These are phyloP conservation scores for Oryza punctata DNA, from an alignment of 176 grass and related monocot species.

Conservation along the genomic window DNA sequence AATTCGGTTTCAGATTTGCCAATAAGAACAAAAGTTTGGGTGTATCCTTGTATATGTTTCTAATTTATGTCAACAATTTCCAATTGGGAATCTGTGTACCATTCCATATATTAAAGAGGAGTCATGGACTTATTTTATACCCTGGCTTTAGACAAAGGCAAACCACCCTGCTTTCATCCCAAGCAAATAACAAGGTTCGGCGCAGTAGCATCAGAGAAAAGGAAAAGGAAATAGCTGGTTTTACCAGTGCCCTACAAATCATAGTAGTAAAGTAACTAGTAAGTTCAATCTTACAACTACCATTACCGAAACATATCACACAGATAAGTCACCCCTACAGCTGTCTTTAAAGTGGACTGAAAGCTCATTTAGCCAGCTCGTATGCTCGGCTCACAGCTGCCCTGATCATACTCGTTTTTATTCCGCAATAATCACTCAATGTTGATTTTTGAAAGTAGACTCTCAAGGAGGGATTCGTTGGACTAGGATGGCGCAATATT, in stretches of 20 bases:
- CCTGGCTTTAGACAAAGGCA: not conserved
- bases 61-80: not conserved
- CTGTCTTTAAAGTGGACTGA: not conserved
- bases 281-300: too few relatives aligned
- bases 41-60: not conserved
- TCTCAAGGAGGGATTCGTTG: not conserved
- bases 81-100: not conserved
- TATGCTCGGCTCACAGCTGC: not conserved
- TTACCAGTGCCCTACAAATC: too few relatives aligned
- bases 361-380: not conserved
- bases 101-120: not conserved
- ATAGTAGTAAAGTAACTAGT: too few relatives aligned
- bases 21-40: not conserved
- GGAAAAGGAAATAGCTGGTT: not conserved
- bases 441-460: too few relatives aligned
- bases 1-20: not conserved
- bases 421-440: too few relatives aligned
- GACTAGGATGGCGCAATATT: not conserved
- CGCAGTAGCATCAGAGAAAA: not conserved
- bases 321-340: too few relatives aligned
- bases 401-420: too few relatives aligned
- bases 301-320: not conserved
- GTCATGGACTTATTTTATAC: not conserved
- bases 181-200: not conserved
- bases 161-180: not conserved